Evolutionary conservation across 352 stramenopile species (phyloP).

Genomic region (Elongisporangium undulatum): DNA sequence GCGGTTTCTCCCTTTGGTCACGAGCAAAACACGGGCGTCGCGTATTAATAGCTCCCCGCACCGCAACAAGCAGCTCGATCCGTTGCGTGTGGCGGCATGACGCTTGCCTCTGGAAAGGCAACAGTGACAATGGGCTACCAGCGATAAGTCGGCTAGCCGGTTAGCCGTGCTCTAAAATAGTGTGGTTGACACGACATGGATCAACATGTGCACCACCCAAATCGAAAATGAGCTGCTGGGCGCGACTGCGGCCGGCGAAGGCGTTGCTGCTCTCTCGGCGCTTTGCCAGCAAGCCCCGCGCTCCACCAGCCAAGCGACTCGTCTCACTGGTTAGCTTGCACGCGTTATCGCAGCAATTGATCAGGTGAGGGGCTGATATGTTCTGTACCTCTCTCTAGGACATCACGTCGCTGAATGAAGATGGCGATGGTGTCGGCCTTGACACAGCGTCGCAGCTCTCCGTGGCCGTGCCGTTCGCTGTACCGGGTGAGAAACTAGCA

Average conservation of each 20-base stretch:
- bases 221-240: background rate
- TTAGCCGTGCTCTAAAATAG: background rate
- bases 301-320: background rate
- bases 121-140: no score
- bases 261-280: background rate
- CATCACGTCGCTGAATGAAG: conserved; percentile 27
- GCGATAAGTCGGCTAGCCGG: background rate
- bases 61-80: background rate
- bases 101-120: no score
- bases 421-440: conserved; percentile 46
- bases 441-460: conserved; percentile 15
- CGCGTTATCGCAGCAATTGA: no score
- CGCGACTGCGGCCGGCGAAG: background rate
- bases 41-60: background rate
- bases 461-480: conserved; percentile 41
- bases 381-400: conserved; percentile 24
- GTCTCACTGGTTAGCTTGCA: background rate
- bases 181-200: background rate
- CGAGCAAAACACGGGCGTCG: background rate
- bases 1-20: no score
- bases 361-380: no score
- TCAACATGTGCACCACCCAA: background rate
- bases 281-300: background rate
- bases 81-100: no score
- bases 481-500: conserved; percentile 41